These are phyloP conservation scores for Fistulina hepatica DNA, from an alignment of 1,284 basidiomycete species.

Conservation along the genomic window DNA sequence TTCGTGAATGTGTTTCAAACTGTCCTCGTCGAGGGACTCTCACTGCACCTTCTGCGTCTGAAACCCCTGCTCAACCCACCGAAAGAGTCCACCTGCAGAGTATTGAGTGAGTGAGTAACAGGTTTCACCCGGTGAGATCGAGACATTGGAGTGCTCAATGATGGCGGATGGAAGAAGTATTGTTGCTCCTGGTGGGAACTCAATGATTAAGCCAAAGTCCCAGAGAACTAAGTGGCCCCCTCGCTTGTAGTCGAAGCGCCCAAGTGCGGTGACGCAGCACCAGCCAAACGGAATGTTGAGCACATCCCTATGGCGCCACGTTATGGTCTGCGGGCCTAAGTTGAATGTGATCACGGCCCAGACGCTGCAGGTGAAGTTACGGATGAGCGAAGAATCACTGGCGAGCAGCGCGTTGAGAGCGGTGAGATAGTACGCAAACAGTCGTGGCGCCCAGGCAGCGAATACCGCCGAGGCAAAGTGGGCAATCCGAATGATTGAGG, in stretches of 20 bases:
- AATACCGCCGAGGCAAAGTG: too few relatives aligned
- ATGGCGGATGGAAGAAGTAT: slow-evolving; percentile 6
- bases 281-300: slow-evolving; percentile 1
- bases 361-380: slow-evolving; percentile 8
- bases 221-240: slow-evolving; percentile 2
- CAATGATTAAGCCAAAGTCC: slow-evolving; percentile 2
- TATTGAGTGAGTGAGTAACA: slow-evolving; percentile 5
- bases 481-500: too few relatives aligned
- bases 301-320: not conserved
- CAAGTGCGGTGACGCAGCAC: slow-evolving; percentile 1
- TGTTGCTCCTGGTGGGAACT: slow-evolving; percentile 3
- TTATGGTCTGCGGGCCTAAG: slow-evolving; percentile 1
- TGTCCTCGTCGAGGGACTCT: not conserved
- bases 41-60: slow-evolving; percentile 1
- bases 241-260: not conserved
- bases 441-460: too few relatives aligned
- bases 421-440: too few relatives aligned
- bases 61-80: slow-evolving; percentile 1
- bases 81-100: slow-evolving; percentile 4
- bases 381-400: slow-evolving; percentile 1
- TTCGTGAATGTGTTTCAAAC: too few relatives aligned
- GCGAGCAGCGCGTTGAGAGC: not conserved
- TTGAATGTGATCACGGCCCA: slow-evolving; percentile 3
- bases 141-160: slow-evolving; percentile 1
- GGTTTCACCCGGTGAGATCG: slow-evolving; percentile 1